Evolutionary conservation across 1,284 basidiomycete species (phyloP), one percentile per base, ranked within the genome.

Genomic region (Anthracocystis panici-leucophaei): DNA sequence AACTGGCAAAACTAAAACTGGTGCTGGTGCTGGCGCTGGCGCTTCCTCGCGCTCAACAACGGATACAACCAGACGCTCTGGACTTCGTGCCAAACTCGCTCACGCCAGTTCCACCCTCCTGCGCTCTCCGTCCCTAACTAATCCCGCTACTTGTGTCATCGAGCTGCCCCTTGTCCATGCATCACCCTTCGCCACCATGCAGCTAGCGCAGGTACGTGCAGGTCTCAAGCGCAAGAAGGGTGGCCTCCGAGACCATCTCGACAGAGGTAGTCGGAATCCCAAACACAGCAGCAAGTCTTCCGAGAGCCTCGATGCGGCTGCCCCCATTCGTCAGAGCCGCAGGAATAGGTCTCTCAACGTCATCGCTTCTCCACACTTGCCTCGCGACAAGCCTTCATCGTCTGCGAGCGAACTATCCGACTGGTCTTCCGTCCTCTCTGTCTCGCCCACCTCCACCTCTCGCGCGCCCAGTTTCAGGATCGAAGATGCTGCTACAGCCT

Each of bases 151-250:
- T 25, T 65, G 72, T 33, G 25, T 63, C 41, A 56, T 66, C 66
- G 61, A 74, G 33, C 49, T 74, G 23, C 71, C 60, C 12, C 23
- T 58, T 25, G 50, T 54, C 51, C 25, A 40, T 18, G 20, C 38
- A 33, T 55, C 63, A 3, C 62, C 68, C 1, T 38, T 57, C 20
- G 56, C 35, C 21, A 40, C 54, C 31, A 75, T 65, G 72, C 54
- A 55, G n/a, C 12, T 53, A n/a, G 33, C 45, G 11, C 50, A 65
- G 18, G 33, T 61, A 18, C 72, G 72, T 11, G 72, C 66, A 29
- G 66, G 72, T 21, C 66, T 69, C 55, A 75, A 75, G 58, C 72
- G 72, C 52, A 75, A 75, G 49, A 75, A 69, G 53, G 66, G 63
- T 44, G 63, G 58, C 55, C 38, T 50, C 27, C 57, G 57, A 35